These are phyloP conservation scores for Camellia oleifera DNA, from an alignment of 179 eudicot genomes.

Conservation along the genomic window DNA sequence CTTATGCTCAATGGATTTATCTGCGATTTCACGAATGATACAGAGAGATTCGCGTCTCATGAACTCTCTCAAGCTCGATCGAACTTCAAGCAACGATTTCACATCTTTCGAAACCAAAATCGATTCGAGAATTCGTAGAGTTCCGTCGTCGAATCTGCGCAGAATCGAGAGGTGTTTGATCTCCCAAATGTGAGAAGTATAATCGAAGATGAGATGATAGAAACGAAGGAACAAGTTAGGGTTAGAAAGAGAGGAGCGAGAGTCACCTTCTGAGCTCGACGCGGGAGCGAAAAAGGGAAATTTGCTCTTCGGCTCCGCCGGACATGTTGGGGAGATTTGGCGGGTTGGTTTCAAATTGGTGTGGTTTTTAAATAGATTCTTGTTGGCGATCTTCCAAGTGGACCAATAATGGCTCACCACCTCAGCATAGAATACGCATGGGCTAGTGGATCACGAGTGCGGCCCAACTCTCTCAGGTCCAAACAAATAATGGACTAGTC, in stretches of 20 bases:
- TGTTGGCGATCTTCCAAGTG: not conserved
- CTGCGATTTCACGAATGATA: constrained; percentile 43
- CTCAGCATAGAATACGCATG: too few species aligned
- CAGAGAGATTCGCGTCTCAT: constrained; percentile 54
- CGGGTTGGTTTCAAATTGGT: constrained; percentile 17
- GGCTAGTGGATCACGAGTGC: too few species aligned
- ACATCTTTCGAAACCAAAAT: constrained; percentile 51
- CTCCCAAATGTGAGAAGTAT: not conserved
- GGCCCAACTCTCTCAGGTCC: too few species aligned
- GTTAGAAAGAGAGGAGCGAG: not conserved
- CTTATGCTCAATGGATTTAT: constrained; percentile 43
- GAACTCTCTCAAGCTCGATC: constrained; percentile 38
- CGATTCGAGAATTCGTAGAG: constrained; percentile 55
- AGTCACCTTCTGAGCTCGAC: constrained; percentile 47
- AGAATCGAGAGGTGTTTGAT: not conserved
- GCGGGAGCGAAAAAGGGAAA: constrained; percentile 51
- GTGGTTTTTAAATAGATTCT: not conserved
- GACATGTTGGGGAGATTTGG: constrained; percentile 38
- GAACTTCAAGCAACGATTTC: constrained; percentile 41
- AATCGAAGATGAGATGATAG: not conserved
- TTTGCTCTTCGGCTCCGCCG: constrained; percentile 21
- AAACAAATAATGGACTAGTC: too few species aligned
- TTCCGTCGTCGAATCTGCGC: constrained; percentile 60
- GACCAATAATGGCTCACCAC: not conserved
- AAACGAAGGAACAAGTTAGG: not conserved